A percentile compares a stretch with the other conserved stretches of the same genome.
Conservation (phyloP, 1,284 basidiomycete genomes). For the Ceratobasidium sp. region DNA sequence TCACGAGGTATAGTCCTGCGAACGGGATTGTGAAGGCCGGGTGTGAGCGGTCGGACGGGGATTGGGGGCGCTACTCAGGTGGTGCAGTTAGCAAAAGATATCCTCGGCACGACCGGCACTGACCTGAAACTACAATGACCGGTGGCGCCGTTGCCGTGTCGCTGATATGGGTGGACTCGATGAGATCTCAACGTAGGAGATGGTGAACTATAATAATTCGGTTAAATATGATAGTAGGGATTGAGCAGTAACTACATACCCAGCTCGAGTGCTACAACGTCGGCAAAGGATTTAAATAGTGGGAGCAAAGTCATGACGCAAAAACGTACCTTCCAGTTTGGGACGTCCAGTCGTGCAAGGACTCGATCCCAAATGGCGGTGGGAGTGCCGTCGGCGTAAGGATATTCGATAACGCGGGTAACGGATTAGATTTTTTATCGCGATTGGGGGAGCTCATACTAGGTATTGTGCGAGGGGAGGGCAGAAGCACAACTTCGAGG, state of each 20-base stretch:
- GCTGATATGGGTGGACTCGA: background rate
- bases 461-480: background rate
- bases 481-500: background rate
- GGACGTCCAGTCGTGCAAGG: constrained; percentile 1
- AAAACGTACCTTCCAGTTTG: background rate
- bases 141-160: background rate
- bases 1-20: background rate
- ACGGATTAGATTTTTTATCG: background rate
- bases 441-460: background rate
- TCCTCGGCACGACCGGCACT: background rate
- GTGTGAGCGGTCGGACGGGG: background rate
- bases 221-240: background rate
- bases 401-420: background rate
- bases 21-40: background rate
- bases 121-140: background rate
- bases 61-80: background rate
- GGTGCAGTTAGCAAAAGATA: no score
- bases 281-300: background rate
- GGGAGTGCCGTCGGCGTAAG: background rate
- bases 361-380: background rate
- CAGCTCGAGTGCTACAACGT: background rate
- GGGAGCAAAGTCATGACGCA: background rate
- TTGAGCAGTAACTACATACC: background rate
- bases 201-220: background rate
- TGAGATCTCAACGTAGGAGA: background rate